Conservation (phyloP, 148 eudicot genomes). For the Heliosperma pusillum region DNA sequence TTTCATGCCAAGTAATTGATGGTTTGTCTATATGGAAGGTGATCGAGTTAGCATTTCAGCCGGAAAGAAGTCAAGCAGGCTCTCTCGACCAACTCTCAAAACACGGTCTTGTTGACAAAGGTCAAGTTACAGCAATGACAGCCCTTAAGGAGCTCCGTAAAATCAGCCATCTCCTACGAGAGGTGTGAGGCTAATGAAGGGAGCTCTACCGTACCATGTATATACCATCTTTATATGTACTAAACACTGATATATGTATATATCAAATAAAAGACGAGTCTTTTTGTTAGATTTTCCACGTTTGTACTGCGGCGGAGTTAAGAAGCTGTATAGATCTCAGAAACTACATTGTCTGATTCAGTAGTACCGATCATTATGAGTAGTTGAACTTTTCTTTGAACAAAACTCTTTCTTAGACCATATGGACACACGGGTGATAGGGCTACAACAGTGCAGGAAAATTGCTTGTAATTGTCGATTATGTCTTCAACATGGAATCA, state of each 20-base stretch:
- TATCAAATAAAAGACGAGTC: constrained; percentile 9
- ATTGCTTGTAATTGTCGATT: too few species aligned
- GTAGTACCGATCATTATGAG: background rate
- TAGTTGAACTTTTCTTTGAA: background rate
- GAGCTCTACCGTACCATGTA: constrained; percentile 14
- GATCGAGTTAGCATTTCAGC: constrained; percentile 75
- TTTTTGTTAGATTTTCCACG: background rate
- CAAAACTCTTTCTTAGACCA: background rate
- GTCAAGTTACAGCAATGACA: constrained; percentile 72
- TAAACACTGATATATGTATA: constrained; percentile 3
- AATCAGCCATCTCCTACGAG: constrained; percentile 72
- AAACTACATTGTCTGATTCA: background rate
- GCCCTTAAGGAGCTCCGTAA: constrained; percentile 93
- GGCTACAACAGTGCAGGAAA: background rate
- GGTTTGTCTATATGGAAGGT: constrained; percentile 43
- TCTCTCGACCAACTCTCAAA: constrained; percentile 43
- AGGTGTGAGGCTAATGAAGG: constrained; percentile 43
- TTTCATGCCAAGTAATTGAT: background rate
- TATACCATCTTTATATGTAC: constrained; percentile 17
- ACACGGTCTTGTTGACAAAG: constrained; percentile 57
- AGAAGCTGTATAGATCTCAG: constrained; percentile 11
- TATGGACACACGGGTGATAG: background rate
- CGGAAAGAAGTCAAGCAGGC: constrained; percentile 42
- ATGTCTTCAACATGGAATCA: too few species aligned
- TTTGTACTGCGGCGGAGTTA: background rate